Evolutionary conservation across 2,329 filamentous ascomycete species (phyloP).

Genomic region (Sporothrix inflata): DNA sequence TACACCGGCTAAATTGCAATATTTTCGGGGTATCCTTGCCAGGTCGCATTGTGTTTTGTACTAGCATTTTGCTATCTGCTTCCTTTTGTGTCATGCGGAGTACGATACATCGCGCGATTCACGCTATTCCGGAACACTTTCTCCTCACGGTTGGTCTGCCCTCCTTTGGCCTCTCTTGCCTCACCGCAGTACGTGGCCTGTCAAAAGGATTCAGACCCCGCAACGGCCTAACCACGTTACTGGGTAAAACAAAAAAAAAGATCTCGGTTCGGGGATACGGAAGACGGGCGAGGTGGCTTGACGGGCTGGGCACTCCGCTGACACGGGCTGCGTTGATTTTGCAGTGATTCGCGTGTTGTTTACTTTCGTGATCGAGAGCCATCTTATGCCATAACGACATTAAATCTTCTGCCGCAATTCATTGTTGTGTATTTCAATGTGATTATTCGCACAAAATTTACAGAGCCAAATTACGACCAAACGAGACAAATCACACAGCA

Average conservation of each 20-base stretch:
- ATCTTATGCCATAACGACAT: background rate
- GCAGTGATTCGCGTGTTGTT: background rate
- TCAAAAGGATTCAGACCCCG: background rate
- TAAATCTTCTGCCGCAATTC: background rate
- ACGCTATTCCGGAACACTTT: background rate
- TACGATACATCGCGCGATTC: background rate
- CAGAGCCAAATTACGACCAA: no score
- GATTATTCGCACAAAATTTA: background rate
- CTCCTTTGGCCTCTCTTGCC: background rate
- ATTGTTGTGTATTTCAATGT: background rate
- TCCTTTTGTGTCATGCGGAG: background rate
- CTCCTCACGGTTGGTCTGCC: background rate
- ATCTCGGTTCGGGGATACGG: background rate
- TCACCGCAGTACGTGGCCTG: background rate
- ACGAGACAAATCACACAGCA: background rate
- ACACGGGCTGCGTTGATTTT: background rate
- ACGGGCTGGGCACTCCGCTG: background rate
- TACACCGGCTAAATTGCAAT: background rate
- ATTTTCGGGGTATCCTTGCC: background rate
- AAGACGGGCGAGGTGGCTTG: background rate
- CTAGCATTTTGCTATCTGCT: background rate
- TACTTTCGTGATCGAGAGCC: background rate
- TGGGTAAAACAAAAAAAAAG: background rate
- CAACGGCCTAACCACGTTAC: constrained; percentile 1
- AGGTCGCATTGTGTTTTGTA: background rate